phyloP scores from a whole-genome alignment of 31 red algal species.

The Porphyra umbilicalis region DNA sequence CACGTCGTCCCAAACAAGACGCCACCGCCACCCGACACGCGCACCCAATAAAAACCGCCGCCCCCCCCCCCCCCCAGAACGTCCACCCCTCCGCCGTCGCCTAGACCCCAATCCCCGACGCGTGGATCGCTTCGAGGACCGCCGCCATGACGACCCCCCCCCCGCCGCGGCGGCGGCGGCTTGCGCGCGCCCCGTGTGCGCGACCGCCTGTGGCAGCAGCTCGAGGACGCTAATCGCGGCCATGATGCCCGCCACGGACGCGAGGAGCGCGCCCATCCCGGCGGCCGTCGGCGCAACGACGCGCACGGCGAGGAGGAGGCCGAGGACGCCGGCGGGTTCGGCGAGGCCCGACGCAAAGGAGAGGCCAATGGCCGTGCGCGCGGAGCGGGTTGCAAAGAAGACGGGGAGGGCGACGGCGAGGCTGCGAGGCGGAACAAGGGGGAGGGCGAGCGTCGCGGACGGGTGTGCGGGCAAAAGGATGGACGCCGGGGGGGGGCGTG shows the following conservation, averaged over 20 bases:
- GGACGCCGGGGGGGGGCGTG: too few species aligned
- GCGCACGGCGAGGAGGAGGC: conserved; percentile 12
- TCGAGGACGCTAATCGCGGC: conserved; percentile 41
- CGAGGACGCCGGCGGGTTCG: conserved; percentile 50
- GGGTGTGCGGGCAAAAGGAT: too few species aligned
- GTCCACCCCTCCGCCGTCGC: background rate
- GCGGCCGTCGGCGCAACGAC: conserved; percentile 14
- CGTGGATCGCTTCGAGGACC: conserved; percentile 7
- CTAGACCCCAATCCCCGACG: background rate
- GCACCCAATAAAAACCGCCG: background rate
- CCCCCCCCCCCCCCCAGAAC: too few species aligned
- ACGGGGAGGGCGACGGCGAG: conserved; percentile 48
- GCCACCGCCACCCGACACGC: background rate
- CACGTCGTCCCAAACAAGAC: too few species aligned
- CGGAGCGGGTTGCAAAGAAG: conserved; percentile 37
- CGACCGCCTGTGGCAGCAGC: conserved; percentile 45
- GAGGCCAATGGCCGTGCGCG: conserved; percentile 19
- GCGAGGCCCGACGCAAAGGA: conserved; percentile 46
- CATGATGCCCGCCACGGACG: conserved; percentile 47
- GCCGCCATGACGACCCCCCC: conserved; percentile 19
- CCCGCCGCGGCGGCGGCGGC: background rate
- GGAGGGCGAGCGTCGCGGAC: too few species aligned
- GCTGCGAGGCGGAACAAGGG: background rate
- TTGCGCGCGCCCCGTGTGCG: conserved; percentile 12
- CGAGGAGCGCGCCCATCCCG: conserved; percentile 14